Conservation (phyloP, 2,329 filamentous ascomycete species). For the Albophoma yamanashiensis region DNA sequence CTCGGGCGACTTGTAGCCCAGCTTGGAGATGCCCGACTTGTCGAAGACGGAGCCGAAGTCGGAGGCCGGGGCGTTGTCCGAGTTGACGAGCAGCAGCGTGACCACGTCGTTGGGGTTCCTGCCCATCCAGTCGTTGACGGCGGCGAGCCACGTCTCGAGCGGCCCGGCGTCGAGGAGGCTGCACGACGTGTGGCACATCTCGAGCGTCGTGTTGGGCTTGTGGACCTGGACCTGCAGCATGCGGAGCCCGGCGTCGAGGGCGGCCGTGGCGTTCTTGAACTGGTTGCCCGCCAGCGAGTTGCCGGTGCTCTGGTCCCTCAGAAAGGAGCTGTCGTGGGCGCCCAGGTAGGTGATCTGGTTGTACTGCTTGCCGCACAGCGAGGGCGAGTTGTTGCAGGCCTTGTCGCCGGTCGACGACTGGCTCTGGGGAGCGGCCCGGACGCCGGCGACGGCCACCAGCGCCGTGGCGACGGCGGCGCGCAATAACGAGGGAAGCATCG, state of each 20-base stretch:
- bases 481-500: constrained; percentile 13
- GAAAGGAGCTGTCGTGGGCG: constrained; percentile 63
- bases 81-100: constrained; percentile 64
- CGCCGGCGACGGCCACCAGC: constrained; percentile 10
- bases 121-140: constrained; percentile 60
- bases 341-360: constrained; percentile 69
- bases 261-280: constrained; percentile 60
- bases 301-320: constrained; percentile 50
- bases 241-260: constrained; percentile 60
- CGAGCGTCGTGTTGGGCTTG: constrained; percentile 43
- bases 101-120: constrained; percentile 63
- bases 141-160: constrained; percentile 50
- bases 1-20: constrained; percentile 47
- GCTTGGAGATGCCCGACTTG: constrained; percentile 46
- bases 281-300: constrained; percentile 62
- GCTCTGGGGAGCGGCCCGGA: constrained; percentile 14
- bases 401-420: constrained; percentile 7
- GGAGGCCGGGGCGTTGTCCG: constrained; percentile 43
- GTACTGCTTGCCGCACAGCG: constrained; percentile 61
- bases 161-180: constrained; percentile 57
- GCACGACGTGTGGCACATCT: constrained; percentile 63
- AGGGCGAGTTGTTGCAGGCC: constrained; percentile 74
- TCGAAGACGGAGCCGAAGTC: constrained; percentile 46
- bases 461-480: constrained; percentile 9
- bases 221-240: constrained; percentile 66